Percentiles rank a stretch among this genome's conserved stretches.
Conservation (phyloP, 139 green algal species). For the Volvox reticuliferus region DNA sequence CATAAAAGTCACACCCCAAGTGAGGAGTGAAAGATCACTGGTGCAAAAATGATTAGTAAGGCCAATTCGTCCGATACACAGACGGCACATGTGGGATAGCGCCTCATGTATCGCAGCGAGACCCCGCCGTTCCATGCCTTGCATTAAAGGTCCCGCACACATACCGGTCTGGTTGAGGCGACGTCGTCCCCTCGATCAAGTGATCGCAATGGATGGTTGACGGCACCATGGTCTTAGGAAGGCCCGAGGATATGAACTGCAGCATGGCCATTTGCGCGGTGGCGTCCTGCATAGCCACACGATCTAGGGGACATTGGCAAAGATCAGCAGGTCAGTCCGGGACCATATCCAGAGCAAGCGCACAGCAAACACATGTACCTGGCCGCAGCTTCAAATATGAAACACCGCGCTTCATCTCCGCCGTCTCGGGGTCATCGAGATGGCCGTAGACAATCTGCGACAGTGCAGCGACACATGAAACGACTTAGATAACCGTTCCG, state of each 20-base stretch:
- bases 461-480: not conserved
- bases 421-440: constrained; percentile 89
- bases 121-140: too few relatives aligned
- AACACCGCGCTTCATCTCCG: constrained; percentile 89
- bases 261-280: constrained; percentile 98
- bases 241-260: constrained; percentile 96
- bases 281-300: constrained; percentile 97
- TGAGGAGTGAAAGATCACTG: too few relatives aligned
- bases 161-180: constrained; percentile 86
- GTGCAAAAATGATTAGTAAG: too few relatives aligned
- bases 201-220: constrained; percentile 98
- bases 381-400: constrained; percentile 91
- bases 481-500: too few relatives aligned
- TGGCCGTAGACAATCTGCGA: constrained; percentile 94
- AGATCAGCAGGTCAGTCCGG: not conserved
- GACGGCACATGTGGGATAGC: too few relatives aligned
- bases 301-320: constrained; percentile 73
- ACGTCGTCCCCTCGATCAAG: constrained; percentile 96
- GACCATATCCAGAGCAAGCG: too few relatives aligned
- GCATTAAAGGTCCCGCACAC: not conserved
- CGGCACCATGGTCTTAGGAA: constrained; percentile 91
- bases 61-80: too few relatives aligned
- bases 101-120: too few relatives aligned
- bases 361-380: constrained; percentile 62
- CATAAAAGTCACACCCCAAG: too few relatives aligned